Evolutionary conservation across 768 basidiomycete genomes (phyloP).

Genomic region (Tulasnella sp.): DNA sequence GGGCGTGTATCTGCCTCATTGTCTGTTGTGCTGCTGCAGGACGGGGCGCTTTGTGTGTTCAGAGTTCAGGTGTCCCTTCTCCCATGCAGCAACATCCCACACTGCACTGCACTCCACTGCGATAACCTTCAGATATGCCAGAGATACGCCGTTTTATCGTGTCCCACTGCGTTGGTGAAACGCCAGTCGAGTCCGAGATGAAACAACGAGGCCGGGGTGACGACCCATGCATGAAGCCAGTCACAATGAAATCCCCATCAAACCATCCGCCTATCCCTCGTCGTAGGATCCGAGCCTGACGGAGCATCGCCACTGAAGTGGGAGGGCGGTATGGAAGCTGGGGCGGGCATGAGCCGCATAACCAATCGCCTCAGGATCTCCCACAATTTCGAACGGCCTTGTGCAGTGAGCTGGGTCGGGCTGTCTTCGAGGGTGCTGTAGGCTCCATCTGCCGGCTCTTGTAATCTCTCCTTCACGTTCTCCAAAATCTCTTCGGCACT

Average conservation of each 20-base stretch:
- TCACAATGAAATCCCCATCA: background rate
- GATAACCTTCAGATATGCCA: constrained; percentile 1
- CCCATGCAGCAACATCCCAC: background rate
- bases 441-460: background rate
- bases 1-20: constrained; percentile 8
- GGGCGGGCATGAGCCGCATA: constrained; percentile 15
- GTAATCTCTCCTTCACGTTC: constrained; percentile 38
- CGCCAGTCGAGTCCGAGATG: background rate
- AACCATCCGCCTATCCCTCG: background rate
- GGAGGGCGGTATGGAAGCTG: background rate
- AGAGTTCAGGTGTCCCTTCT: background rate
- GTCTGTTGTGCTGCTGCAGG: background rate
- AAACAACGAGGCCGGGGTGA: background rate
- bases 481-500: constrained; percentile 51
- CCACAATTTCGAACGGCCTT: background rate
- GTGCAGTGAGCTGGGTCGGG: background rate
- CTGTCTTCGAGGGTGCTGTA: background rate
- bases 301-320: background rate
- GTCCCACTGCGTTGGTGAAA: background rate
- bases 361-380: constrained; percentile 9
- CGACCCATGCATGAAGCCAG: background rate
- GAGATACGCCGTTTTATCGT: background rate
- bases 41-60: background rate
- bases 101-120: background rate
- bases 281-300: background rate